phyloP scores from a whole-genome alignment of 371 early-diverging fungal genomes.

The Neoconidiobolus thromboides region DNA sequence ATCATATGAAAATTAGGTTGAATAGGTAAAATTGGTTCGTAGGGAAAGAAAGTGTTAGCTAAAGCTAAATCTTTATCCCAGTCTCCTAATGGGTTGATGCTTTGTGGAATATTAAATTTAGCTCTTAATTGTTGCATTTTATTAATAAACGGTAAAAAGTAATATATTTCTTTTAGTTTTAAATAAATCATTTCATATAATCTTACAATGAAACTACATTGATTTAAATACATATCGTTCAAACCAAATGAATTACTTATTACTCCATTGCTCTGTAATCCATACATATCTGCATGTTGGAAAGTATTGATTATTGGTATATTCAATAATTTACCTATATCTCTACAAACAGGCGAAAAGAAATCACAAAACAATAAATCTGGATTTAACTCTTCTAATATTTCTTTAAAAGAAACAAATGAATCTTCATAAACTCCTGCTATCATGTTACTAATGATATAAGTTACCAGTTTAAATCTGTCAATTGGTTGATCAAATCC shows the following conservation, averaged over 20 bases:
- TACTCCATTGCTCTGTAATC: neutral
- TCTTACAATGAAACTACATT: neutral
- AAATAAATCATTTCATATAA: neutral
- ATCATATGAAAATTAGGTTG: neutral
- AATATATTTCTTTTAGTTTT: neutral
- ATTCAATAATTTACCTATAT: neutral
- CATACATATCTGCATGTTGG: neutral
- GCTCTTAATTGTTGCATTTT: neutral
- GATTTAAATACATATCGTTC: neutral
- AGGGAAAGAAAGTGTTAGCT: neutral
- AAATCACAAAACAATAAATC: constrained; percentile 1
- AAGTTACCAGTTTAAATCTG: neutral
- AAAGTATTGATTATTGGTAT: neutral
- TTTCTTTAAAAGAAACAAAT: neutral
- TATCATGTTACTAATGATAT: neutral
- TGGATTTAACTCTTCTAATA: neutral
- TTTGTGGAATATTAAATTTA: neutral
- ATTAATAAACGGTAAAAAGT: neutral
- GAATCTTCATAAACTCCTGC: neutral
- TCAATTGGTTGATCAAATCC: neutral
- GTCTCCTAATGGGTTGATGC: neutral
- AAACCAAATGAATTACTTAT: neutral
- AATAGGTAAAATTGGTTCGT: neutral
- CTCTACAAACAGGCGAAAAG: neutral
- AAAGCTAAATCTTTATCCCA: neutral